Evolutionary conservation across 768 basidiomycete species (phyloP).

Genomic region (Filobasidium wieringae): DNA sequence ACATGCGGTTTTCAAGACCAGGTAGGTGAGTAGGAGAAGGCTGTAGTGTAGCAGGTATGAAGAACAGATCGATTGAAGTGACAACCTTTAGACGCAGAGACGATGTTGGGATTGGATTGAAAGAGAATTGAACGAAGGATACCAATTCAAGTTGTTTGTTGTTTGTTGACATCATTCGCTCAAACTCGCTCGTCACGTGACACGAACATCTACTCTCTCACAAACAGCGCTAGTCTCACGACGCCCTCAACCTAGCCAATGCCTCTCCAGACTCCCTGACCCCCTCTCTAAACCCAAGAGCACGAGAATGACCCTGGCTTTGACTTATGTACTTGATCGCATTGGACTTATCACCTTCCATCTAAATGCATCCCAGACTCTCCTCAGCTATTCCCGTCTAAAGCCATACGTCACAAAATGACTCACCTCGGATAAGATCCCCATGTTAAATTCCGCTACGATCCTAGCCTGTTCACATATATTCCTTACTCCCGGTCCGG

Average conservation of each 20-base stretch:
- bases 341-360: conserved; percentile 22
- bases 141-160: background rate
- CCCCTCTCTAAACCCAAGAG: conserved; percentile 29
- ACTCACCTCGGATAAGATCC: conserved; percentile 35
- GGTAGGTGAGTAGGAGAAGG: background rate
- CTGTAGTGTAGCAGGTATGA: background rate
- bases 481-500: background rate
- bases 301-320: conserved; percentile 17
- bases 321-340: conserved; percentile 25
- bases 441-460: conserved; percentile 31
- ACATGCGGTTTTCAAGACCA: background rate
- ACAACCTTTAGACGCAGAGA: too few species aligned
- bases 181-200: background rate
- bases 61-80: background rate
- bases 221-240: background rate
- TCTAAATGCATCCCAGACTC: conserved; percentile 19
- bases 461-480: conserved; percentile 26
- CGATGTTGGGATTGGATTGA: too few species aligned
- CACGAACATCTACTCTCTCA: background rate
- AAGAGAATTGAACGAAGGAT: too few species aligned
- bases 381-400: background rate
- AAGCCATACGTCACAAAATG: background rate
- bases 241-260: conserved; percentile 1
- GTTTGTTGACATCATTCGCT: background rate
- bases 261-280: conserved; percentile 30